Percentiles rank a stretch among this genome's conserved stretches.
These are phyloP conservation scores for Leccinum boreale DNA, from an alignment of 768 basidiomycete species.

Conservation along the genomic window DNA sequence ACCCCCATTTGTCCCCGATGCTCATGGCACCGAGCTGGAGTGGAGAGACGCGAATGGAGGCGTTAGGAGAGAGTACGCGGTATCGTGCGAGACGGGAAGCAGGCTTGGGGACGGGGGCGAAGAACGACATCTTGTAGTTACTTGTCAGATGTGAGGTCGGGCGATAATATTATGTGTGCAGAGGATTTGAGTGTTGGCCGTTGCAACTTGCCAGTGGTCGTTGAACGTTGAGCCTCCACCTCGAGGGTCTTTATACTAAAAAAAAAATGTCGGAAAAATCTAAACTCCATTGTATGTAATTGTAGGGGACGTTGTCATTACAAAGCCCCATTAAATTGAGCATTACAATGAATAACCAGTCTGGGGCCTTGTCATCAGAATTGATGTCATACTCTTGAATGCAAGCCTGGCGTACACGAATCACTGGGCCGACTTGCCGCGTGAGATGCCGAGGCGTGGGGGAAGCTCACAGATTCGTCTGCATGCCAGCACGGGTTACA, in stretches of 20 bases:
- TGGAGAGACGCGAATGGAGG: constrained; percentile 48
- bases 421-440: not conserved
- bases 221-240: not conserved
- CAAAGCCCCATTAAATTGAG: too few relatives aligned
- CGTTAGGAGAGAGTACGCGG: constrained; percentile 37
- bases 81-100: constrained; percentile 36
- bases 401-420: not conserved
- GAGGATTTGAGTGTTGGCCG: not conserved
- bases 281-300: too few relatives aligned
- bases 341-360: too few relatives aligned
- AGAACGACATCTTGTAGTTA: not conserved
- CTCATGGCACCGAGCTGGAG: constrained; percentile 47
- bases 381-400: not conserved
- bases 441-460: not conserved
- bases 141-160: not conserved
- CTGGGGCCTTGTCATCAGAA: not conserved
- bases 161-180: not conserved
- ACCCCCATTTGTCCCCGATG: constrained; percentile 44
- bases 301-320: too few relatives aligned
- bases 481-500: too few relatives aligned
- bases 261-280: too few relatives aligned
- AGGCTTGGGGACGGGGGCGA: constrained; percentile 22
- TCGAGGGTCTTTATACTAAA: not conserved
- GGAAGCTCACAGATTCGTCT: too few relatives aligned
- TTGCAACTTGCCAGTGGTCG: not conserved